These are phyloP conservation scores for Penicillium glabrum DNA, from an alignment of 2,329 filamentous ascomycete genomes.

Conservation along the genomic window DNA sequence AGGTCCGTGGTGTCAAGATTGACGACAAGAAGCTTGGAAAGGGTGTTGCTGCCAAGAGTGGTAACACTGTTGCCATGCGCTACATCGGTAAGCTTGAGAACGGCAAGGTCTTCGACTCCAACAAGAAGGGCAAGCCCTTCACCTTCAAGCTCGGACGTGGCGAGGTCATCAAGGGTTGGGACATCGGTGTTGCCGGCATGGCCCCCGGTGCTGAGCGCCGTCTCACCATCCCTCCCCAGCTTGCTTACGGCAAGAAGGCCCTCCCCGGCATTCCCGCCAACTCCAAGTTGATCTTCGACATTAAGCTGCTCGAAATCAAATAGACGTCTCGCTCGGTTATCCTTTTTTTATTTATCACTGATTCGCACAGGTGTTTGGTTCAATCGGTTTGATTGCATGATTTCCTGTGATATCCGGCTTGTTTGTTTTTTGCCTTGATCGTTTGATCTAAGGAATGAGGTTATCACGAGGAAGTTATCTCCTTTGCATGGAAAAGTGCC, in stretches of 20 bases:
- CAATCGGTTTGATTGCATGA: constrained; percentile 29
- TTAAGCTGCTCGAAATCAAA: constrained; percentile 82
- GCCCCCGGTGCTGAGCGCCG: constrained; percentile 89
- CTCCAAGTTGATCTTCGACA: constrained; percentile 88
- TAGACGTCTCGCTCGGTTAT: constrained; percentile 46
- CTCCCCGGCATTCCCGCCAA: constrained; percentile 86
- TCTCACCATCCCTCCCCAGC: constrained; percentile 80
- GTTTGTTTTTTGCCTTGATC: constrained; percentile 30
- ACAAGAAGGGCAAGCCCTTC: constrained; percentile 99
- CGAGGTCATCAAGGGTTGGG: constrained; percentile 99
- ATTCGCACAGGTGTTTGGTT: constrained; percentile 27
- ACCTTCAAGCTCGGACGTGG: constrained; percentile 90
- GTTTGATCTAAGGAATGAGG: constrained; percentile 31
- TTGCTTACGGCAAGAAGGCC: constrained; percentile 85
- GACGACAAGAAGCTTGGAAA: constrained; percentile 93
- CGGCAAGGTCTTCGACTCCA: constrained; percentile 95
- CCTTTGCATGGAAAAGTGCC: constrained; percentile 23
- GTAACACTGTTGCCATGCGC: constrained; percentile 87
- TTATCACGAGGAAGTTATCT: constrained; percentile 30
- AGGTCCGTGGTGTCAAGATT: constrained; percentile 83
- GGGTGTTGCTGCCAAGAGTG: constrained; percentile 83
- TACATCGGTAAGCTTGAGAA: constrained; percentile 97
- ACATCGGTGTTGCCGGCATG: constrained; percentile 92
- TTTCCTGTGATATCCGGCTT: constrained; percentile 40
- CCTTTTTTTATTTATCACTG: constrained; percentile 2